Evolutionary conservation across 2,329 filamentous ascomycete species (phyloP).

Genomic region (Epichloe typhina): DNA sequence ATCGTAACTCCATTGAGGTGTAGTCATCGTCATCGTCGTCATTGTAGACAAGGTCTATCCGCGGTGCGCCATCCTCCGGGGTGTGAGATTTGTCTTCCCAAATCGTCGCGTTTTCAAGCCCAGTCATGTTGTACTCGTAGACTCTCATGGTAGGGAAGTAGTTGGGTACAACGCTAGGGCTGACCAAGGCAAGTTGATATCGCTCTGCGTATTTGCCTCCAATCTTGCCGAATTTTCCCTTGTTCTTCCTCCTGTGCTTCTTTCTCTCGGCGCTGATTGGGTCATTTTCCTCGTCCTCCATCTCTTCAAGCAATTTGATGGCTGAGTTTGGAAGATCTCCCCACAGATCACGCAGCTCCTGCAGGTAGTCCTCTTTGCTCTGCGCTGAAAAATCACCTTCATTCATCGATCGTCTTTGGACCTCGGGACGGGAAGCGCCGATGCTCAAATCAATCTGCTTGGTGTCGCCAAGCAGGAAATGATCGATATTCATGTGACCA

Average conservation of each 20-base stretch:
- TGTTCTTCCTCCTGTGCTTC: slow-evolving; percentile 27
- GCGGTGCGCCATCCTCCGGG: neutral
- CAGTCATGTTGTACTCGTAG: slow-evolving; percentile 85
- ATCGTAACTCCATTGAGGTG: slow-evolving; percentile 17
- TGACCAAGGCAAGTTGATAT: slow-evolving; percentile 68
- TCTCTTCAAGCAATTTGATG: slow-evolving; percentile 9
- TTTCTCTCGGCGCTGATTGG: slow-evolving; percentile 11
- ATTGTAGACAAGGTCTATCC: neutral
- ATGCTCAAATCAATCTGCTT: slow-evolving; percentile 54
- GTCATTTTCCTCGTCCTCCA: slow-evolving; percentile 7
- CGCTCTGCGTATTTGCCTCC: slow-evolving; percentile 75
- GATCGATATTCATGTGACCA: slow-evolving; percentile 98
- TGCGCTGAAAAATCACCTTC: slow-evolving; percentile 42
- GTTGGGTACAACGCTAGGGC: slow-evolving; percentile 82
- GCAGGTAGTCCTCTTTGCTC: slow-evolving; percentile 59
- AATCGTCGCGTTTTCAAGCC: slow-evolving; percentile 44
- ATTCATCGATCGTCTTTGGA: slow-evolving; percentile 19
- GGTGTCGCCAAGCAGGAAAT: slow-evolving; percentile 86
- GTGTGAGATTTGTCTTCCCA: slow-evolving; percentile 27
- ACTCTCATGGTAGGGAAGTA: slow-evolving; percentile 84
- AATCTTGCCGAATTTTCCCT: slow-evolving; percentile 47
- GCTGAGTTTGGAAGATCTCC: slow-evolving; percentile 51
- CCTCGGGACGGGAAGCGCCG: slow-evolving; percentile 13
- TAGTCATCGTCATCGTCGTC: slow-evolving; percentile 11
- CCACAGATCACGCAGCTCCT: slow-evolving; percentile 68